phyloP scores from a whole-genome alignment of 169 alveolate species.

The Plasmodium vinckei region DNA sequence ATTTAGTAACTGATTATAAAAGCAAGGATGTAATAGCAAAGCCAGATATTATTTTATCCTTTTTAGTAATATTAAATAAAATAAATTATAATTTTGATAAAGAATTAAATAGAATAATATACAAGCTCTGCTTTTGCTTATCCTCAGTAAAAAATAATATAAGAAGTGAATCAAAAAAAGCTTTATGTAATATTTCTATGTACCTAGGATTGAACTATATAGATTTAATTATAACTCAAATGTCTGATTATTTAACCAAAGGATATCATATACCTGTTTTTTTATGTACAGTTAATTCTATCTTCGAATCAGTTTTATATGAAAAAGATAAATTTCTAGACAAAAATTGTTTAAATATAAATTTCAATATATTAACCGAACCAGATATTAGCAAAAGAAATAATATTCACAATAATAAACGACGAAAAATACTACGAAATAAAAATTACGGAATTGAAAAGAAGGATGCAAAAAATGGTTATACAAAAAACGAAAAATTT shows the following conservation, averaged over 20 bases:
- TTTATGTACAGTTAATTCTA: constrained; percentile 64
- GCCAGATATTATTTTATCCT: constrained; percentile 54
- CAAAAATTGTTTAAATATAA: constrained; percentile 31
- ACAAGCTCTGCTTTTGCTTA: constrained; percentile 57
- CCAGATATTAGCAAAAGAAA: background rate
- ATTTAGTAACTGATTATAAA: constrained; percentile 47
- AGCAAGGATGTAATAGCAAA: constrained; percentile 57
- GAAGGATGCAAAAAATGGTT: background rate
- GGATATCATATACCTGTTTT: constrained; percentile 71
- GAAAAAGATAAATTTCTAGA: constrained; percentile 70
- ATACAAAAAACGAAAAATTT: background rate
- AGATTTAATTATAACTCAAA: constrained; percentile 55
- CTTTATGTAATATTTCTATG: constrained; percentile 69
- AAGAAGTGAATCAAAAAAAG: constrained; percentile 70
- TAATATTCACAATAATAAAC: too few relatives aligned
- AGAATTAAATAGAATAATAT: constrained; percentile 63
- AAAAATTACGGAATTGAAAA: background rate
- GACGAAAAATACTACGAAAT: background rate
- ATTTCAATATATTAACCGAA: constrained; percentile 26
- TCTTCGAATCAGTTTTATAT: constrained; percentile 39
- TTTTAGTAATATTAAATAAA: constrained; percentile 65
- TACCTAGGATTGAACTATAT: constrained; percentile 71
- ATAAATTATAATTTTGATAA: constrained; percentile 73
- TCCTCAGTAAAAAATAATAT: constrained; percentile 56
- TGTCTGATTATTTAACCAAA: constrained; percentile 69